Conservation (phyloP, 257 asterid species). For the Fraxinus pennsylvanica region DNA sequence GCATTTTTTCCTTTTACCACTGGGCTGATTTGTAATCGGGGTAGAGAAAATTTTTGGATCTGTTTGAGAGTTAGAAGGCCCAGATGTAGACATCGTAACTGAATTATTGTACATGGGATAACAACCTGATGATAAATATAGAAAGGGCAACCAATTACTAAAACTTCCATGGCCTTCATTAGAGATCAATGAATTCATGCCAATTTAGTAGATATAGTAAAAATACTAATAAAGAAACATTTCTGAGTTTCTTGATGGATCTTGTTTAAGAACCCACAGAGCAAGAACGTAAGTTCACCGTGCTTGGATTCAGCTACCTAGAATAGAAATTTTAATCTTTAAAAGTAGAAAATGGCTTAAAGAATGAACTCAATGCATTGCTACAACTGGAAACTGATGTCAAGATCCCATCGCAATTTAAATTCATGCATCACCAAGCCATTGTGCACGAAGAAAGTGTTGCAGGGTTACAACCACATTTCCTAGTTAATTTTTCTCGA, state of each 20-base stretch:
- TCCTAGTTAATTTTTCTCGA: background rate
- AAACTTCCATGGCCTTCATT: slow-evolving; percentile 11
- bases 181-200: background rate
- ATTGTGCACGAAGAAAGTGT: background rate
- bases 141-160: background rate
- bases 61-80: slow-evolving; percentile 29
- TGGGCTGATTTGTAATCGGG: slow-evolving; percentile 37
- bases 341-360: background rate
- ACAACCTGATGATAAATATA: slow-evolving; percentile 43
- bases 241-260: background rate
- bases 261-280: background rate
- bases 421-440: background rate
- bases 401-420: background rate
- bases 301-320: background rate
- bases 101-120: slow-evolving; percentile 45
- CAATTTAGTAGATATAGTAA: background rate
- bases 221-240: background rate
- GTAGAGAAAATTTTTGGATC: slow-evolving; percentile 42
- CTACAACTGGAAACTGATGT: background rate
- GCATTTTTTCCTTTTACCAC: slow-evolving; percentile 56
- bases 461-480: background rate
- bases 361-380: background rate
- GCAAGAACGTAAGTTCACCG: background rate
- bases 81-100: slow-evolving; percentile 44
- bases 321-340: background rate